Base-by-base conservation (phyloP, 1,284 basidiomycete genomes). In the Fomitopsis pinicola region DNA sequence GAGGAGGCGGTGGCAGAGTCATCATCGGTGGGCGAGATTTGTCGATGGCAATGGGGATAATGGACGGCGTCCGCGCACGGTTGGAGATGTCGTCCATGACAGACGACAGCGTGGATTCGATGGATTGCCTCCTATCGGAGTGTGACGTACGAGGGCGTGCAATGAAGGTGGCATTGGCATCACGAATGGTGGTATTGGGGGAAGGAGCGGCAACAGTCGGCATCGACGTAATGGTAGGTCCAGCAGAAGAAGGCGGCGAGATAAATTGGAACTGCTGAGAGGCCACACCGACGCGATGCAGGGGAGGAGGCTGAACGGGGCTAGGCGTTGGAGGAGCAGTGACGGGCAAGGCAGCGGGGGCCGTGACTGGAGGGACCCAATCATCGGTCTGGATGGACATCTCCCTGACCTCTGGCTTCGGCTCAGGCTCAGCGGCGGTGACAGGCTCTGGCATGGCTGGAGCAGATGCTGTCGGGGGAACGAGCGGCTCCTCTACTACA, bases 21-120 rank as follows among this genome's bases (percentile, higher is more conserved):
- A 95, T 94, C 72, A 86, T 91, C 0, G 93, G 94, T 15, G 94
- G 92, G 59, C 86, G 85, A 14, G 89, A 83, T 75, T 87, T 91
- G 75, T 95, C 92, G n/a, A 91, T 80, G 15, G 74, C 64, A 22
- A 76, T 73, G 22, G 78, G 72, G n/a, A 78, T 70, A 55, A 71
- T 72, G 38, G 84, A 85, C n/a, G 81, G 76, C 22, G 84, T 84
- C 50, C 87, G 83, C n/a, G 85, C 79, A 26, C 88, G 80, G 53
- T 70, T 73, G 26, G 70, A 64, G n/a, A 66, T 67, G 14, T 82
- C 80, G 28, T 80, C 80, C 55, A 77, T 69, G 38, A 75, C 73
- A 1, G 81, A 77, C 1, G 86, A 85, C 45, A 86, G 71, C n/a
- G 81, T 78, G n/a, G 87, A 88, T 67, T 91, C 88, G 57, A 88